Evolutionary conservation across 805 yeast species (phyloP), one percentile per base, ranked within the genome.

Genomic region (Blastobotrys chiropterorum): DNA sequence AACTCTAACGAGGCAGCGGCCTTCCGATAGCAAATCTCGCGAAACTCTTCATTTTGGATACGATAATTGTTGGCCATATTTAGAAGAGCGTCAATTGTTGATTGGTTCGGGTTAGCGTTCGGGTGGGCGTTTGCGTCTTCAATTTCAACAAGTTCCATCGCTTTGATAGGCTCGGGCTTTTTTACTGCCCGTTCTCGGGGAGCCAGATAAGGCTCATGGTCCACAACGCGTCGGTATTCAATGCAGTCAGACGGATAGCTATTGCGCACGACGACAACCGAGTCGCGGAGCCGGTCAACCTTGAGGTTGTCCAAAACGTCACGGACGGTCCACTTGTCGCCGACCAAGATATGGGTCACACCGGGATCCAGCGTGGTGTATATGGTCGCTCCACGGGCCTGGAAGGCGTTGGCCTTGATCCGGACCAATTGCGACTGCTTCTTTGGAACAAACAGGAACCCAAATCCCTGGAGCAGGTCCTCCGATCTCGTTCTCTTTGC

Each of bases 11-110:
- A 60, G 2, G 66, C 62, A 22, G 76, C 67, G 0, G 83, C 83
- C 16, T 66, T 67, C 17, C 70, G 62, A 54, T 80, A 80, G n/a
- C n/a, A n/a, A n/a, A n/a, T n/a, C n/a, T 11, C 76, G 72, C 39
- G 63, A 62, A 2, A 66, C 70, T 45, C 72, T 66, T 58, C 67
- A 76, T 21, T 60, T 62, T n/a, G n/a, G n/a, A n/a, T n/a, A n/a
- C n/a, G n/a, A n/a, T n/a, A n/a, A n/a, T n/a, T n/a, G n/a, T n/a
- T n/a, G n/a, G n/a, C n/a, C n/a, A n/a, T n/a, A n/a, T n/a, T n/a
- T n/a, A n/a, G n/a, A n/a, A n/a, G n/a, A n/a, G n/a, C n/a, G n/a
- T n/a, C n/a, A n/a, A n/a, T n/a, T n/a, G n/a, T n/a, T n/a, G n/a
- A n/a, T n/a, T n/a, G n/a, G n/a, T n/a, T n/a, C n/a, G n/a, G n/a